Base-by-base conservation (phyloP, 768 basidiomycete genomes). In the Tricholoma furcatifolium region DNA sequence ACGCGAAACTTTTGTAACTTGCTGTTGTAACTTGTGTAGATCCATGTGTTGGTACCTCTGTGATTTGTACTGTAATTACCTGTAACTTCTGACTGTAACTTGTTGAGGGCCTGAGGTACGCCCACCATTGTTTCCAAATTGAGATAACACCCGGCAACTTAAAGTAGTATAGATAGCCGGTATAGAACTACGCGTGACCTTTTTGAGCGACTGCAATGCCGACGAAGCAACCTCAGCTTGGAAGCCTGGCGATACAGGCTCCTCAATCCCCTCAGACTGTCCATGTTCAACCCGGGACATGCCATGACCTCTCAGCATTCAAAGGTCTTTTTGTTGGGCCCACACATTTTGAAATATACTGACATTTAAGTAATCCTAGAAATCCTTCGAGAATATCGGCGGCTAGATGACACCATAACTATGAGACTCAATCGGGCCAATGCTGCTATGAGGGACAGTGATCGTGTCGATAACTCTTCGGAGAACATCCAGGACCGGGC, bases 391-490 rank as follows among this genome's bases (percentile, higher is more conserved):
- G 90, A 93, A 68, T 93, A 92, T 67, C 79, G 91, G 62, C 82
- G 76, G 60, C 72, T 93, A 12, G 91, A 93, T 69, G 91, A 93
- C 62, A 74, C 82, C 6, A 86, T 93, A 58, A 81, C 78, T 36
- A 89, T 91, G 85, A 77, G 91, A 31, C 67, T 92, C 43, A 93
- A 93, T 66, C 82, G 91, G 45, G 86, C 88, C 35, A 81, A 79
- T 51, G 91, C 91, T 4, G 77, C 83, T 48, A 83, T 86, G 67
- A 79, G 88, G 47, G 91, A 93, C 70, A 75, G 78, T 56, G 83
- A 88, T 59, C 80, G 88, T 23, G 51, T 61, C 6, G 60, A 70
- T 44, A 78, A 78, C 10, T 59, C 68, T 20, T 68, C 62, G 15
- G 75, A 76, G 12, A 86, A 72, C 51, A 68, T 85, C 42, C 84